phyloP scores from a whole-genome alignment of 371 early-diverging fungal species.

The Astathelohania contejeani region DNA sequence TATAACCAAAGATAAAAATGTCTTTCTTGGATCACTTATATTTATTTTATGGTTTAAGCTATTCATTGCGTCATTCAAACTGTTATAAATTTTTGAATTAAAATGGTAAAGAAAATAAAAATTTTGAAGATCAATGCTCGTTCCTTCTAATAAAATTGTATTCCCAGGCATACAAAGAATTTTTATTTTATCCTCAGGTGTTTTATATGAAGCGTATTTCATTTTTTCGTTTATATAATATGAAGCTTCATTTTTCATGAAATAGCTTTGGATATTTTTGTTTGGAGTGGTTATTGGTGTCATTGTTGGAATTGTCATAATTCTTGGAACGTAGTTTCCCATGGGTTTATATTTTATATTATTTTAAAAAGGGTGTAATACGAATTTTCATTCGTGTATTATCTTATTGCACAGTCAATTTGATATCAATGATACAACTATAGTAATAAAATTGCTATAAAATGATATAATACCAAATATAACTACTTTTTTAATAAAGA shows the following conservation, averaged over 20 bases:
- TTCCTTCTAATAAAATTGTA: constrained; percentile 20
- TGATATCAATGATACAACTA: too few relatives aligned
- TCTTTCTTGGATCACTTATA: neutral
- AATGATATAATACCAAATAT: too few relatives aligned
- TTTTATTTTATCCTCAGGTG: neutral
- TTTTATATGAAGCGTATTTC: constrained; percentile 34
- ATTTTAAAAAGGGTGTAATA: too few relatives aligned
- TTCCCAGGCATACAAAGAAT: neutral
- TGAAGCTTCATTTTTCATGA: constrained; percentile 47
- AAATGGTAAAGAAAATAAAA: constrained; percentile 12
- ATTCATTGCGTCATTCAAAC: constrained; percentile 1
- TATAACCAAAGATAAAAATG: constrained; percentile 36
- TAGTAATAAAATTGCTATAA: too few relatives aligned
- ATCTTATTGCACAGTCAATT: too few relatives aligned
- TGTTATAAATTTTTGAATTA: constrained; percentile 28
- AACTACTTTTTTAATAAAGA: too few relatives aligned
- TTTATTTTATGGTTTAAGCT: neutral
- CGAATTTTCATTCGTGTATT: too few relatives aligned
- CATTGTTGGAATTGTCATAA: constrained; percentile 14
- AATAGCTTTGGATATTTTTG: constrained; percentile 51
- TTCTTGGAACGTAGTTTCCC: neutral
- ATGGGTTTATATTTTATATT: too few relatives aligned
- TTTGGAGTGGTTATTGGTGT: too few relatives aligned
- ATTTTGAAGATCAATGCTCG: constrained; percentile 19
- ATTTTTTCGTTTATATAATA: constrained; percentile 31